Base-by-base conservation (phyloP, 2,329 filamentous ascomycete species). In the Amesomyces nigricolor region DNA sequence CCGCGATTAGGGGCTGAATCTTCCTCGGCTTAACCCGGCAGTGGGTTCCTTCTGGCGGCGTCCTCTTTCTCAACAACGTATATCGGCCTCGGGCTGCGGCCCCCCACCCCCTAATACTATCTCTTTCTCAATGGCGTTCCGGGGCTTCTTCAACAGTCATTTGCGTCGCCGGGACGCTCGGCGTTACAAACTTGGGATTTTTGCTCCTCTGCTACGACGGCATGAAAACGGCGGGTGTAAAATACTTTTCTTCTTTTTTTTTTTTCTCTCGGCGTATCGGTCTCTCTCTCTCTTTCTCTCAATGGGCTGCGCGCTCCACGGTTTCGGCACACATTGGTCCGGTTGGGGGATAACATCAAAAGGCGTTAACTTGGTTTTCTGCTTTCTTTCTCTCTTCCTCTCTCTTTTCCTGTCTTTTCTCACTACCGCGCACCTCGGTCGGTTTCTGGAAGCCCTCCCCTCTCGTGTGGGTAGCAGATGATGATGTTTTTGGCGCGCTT, bases 1-100 rank as follows among this genome's bases (percentile, higher is more conserved):
- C 78, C 65, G 78, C 78, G 42, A 82, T 75, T 59, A 69, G 69
- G 62, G 70, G 73, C 51, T 74, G 63, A 68, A 14, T 5, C 5
- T 35, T 17, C 26, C 16, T n/a, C 38, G 32, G 22, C 13, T 30
- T 47, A n/a, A 47, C 46, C 19, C 14, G 39, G n/a, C 5, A 39
- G 10, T 2, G 19, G 19, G 35, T 30, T 26, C 47, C 5, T 16
- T n/a, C 40, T 16, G 48, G 11, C 38, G 16, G 8, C 29, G 32
- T 11, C 32, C 32, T 38, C 22, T 26, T 26, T 26, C 22, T 26
- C 22, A 26, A 26, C 22, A 26, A 26, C 22, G 22, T 26, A 26
- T 26, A 26, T 26, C 22, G 6, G 4, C 22, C 22, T 26, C 6
- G 22, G 22, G 32, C 32, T 35, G 32, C 32, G 32, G 32, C 32